Percentiles rank a stretch among this genome's conserved stretches.
Evolutionary conservation across 202 grass and related monocot genomes (phyloP).

Genomic region (Setaria italica): DNA sequence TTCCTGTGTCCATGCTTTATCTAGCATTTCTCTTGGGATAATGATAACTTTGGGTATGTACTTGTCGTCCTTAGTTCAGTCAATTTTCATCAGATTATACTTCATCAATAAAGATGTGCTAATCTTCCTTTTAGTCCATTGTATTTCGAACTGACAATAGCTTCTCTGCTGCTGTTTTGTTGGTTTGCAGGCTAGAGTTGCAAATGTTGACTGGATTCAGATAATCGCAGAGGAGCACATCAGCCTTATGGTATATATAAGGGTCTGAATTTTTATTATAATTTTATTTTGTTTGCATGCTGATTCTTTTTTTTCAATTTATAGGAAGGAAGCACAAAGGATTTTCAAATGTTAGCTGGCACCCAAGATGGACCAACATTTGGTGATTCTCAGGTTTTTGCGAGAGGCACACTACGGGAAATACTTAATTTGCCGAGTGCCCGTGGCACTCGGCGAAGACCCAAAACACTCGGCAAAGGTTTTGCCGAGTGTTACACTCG

Average conservation of each 20-base stretch:
- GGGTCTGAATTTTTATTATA: slow-evolving; percentile 36
- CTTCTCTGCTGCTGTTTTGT: slow-evolving; percentile 7
- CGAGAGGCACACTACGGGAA: background rate
- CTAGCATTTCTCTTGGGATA: slow-evolving; percentile 41
- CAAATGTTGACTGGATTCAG: slow-evolving; percentile 93
- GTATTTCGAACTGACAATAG: slow-evolving; percentile 23
- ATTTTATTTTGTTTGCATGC: slow-evolving; percentile 21
- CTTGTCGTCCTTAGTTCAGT: slow-evolving; percentile 2
- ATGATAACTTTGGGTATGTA: slow-evolving; percentile 26
- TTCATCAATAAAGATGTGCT: slow-evolving; percentile 15
- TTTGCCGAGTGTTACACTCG: no score
- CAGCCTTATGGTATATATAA: slow-evolving; percentile 76
- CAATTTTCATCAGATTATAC: slow-evolving; percentile 17
- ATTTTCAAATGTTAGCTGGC: slow-evolving; percentile 84
- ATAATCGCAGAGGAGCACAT: slow-evolving; percentile 85
- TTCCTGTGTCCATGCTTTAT: slow-evolving; percentile 14
- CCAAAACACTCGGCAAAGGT: no score
- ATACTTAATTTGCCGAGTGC: no score
- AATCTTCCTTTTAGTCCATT: slow-evolving; percentile 6
- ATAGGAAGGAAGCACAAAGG: slow-evolving; percentile 81
- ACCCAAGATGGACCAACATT: slow-evolving; percentile 85
- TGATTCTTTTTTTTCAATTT: slow-evolving; percentile 38
- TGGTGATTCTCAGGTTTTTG: slow-evolving; percentile 81
- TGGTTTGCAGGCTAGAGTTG: slow-evolving; percentile 76
- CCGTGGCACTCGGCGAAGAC: no score